Base-by-base conservation (phyloP, 2,329 filamentous ascomycete species). In the Bipolaris gigantea region DNA sequence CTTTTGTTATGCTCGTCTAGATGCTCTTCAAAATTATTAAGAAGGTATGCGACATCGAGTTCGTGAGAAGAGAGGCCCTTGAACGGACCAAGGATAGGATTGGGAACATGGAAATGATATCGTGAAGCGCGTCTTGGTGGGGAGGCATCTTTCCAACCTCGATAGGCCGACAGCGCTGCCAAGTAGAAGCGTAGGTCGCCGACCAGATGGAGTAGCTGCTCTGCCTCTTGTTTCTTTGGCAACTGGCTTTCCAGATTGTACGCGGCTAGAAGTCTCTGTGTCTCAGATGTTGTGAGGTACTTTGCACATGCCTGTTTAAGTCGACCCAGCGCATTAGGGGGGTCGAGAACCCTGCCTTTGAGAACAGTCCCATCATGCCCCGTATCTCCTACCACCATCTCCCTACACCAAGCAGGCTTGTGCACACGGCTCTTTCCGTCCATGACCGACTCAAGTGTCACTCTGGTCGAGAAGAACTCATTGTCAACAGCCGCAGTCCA, bases 181-280 rank as follows among this genome's bases (percentile, higher is more conserved):
- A 77, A 71, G 55, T 77, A 74, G 66, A 79, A 82, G 5, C 69
- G 66, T 23, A 81, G 72, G 49, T 83, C 81, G 23, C 75, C 77
- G 9, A 66, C 65, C 25, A 80, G 75, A 15, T 73, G 61, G 3
- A 63, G 59, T n/a, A 72, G 48, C 16, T 21, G 44, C 3, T 56
- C 42, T 9, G 35, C 23, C 35, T 52, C 47, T 33, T 60, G 50
- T 27, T 57, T 59, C 35, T 78, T 73, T 3, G 70, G 49, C 0
- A 68, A 59, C 4, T 25, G 60, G 45, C 64, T 50, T 4, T 61
- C 53, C 43, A 80, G 70, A 0, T 66, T 64, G 59, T 82, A 83
- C 10, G 69, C 66, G 15, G 62, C 39, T 5, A 72, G 44, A 1
- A 72, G 57, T 1, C 32, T 19, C 4, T 55, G 23, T 1, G 59